Base-by-base conservation (phyloP, 2,329 filamentous ascomycete genomes). In the Hypoxylon sp. region DNA sequence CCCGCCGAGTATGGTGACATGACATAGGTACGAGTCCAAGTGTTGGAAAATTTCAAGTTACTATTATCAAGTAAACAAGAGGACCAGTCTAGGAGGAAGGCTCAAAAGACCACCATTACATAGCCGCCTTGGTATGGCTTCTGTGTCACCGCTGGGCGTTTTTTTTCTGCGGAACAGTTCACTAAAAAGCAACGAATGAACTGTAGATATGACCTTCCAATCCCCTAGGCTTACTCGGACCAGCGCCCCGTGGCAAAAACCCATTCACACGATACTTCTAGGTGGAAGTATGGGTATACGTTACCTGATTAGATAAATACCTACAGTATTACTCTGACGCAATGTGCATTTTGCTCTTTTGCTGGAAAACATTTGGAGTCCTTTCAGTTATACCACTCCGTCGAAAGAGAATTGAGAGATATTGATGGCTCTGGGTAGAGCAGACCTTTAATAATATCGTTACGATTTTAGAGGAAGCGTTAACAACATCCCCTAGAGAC, bases 71-170 rank as follows among this genome's bases (percentile, higher is more conserved):
- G 44, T n/a, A 49, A 13, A 6, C 37, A n/a, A 40, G 56, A 11
- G 22, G 25, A 30, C 6, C 6, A 10, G n/a, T 10, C 7, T 49
- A 6, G 13, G 20, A 25, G 30, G 8, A 61, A 20, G 40, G 13
- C 20, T 33, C 50, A 30, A 40, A 20, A n/a, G 20, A 25, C 11
- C 17, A 17, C 25, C 31, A 51, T 6, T 57, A 25, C 55, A 37
- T 17, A 59, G 61, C 61, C 61, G 30, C 49, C 22, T n/a, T 20
- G 2, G 37, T 46, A 51, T 40, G 37, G 33, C 17, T n/a, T 17
- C 5, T 35, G 13, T 20, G 6, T 31, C n/a, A 31, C 46, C 10
- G n/a, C 14, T 17, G 25, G 27, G 54, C 46, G 27, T 50, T 27
- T 51, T 27, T 51, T 64, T 22, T 8, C 27, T 44, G 33, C 33